Evolutionary conservation across 352 stramenopile genomes (phyloP), one percentile per base, ranked within the genome.

Genomic region (Phytophthora boehmeriae): DNA sequence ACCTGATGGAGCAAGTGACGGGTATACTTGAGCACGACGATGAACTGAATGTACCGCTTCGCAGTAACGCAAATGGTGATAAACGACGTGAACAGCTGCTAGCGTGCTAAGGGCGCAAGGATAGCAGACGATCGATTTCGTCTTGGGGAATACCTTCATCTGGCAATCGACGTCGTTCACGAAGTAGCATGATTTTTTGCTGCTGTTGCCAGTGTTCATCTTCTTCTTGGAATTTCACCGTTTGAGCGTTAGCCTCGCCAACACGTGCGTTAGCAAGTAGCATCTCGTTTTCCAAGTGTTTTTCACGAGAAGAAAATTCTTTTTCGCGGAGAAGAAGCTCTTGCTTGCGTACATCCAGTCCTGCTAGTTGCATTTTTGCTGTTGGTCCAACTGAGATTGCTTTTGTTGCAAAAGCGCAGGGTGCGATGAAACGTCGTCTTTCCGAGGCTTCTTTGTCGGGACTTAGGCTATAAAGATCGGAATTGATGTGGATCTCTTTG

Each of bases 91-190:
- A 50, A 19, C 61, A 69, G 14, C 42, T 62, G 4, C 14, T 68
- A 56, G 59, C 10, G 1, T 66, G 57, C 25, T 59, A 13, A 36
- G 62, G 38, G 2, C 16, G 27, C 8, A 71, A 11, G 0, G 62
- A 36, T 42, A 69, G 20, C 3, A 69, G 25, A 0, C 46, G 14
- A 30, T 65, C 54, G 46, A 69, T 69, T 2, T 66, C 62, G 6
- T 25, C 14, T 13, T 51, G 32, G 11, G 54, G 6, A 16, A 66
- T 50, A 19, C 54, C 43, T 61, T 71, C 49, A 38, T 71, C 27
- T 1, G 42, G 36, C 8, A 62, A 43, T 16, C 61, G 47, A 1
- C 59, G 49, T 27, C 54, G 4, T 17, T 69, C 54, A 11, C 61
- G 55, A 9, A 66, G 55, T 11, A 71, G 49, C 0, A 14, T 17